phyloP scores from a whole-genome alignment of 2,329 filamentous ascomycete species.

The Verticillium nubilum region DNA sequence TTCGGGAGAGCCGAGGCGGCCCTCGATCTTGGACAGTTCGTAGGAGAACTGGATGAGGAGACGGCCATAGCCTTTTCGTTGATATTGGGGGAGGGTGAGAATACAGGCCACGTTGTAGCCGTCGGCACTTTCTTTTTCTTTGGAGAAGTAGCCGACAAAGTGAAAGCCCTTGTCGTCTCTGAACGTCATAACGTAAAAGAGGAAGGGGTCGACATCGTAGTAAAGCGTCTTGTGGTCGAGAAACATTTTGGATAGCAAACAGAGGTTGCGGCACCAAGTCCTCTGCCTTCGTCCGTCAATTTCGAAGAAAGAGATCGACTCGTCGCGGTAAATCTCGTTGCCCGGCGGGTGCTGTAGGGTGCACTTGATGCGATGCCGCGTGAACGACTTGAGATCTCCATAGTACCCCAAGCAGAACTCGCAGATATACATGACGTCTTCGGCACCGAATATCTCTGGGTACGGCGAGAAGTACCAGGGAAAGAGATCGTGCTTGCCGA shows the following conservation, averaged over 20 bases:
- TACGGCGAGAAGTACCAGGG: conserved; percentile 99
- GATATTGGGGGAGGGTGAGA: conserved; percentile 90
- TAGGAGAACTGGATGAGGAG: conserved; percentile 97
- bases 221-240: conserved; percentile 97
- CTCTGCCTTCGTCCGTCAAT: conserved; percentile 92
- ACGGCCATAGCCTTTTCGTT: conserved; percentile 88
- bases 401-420: conserved; percentile 96
- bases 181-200: conserved; percentile 97
- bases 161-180: conserved; percentile 87
- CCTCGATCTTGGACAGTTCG: conserved; percentile 91
- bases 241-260: conserved; percentile 91
- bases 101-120: conserved; percentile 99
- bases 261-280: conserved; percentile 95
- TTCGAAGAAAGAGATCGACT: conserved; percentile 92
- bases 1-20: conserved; percentile 91
- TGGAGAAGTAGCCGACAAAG: conserved; percentile 98
- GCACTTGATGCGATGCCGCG: conserved; percentile 84
- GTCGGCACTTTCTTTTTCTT: conserved; percentile 95
- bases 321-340: conserved; percentile 97
- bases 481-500: conserved; percentile 86
- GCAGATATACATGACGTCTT: conserved; percentile 91
- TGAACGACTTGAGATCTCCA: conserved; percentile 74
- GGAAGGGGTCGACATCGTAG: conserved; percentile 98
- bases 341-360: conserved; percentile 87
- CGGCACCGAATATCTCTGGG: conserved; percentile 79